Percentiles rank a stretch among this genome's conserved stretches.
phyloP scores from a whole-genome alignment of 1,284 basidiomycete species.

The Irpex sp. region DNA sequence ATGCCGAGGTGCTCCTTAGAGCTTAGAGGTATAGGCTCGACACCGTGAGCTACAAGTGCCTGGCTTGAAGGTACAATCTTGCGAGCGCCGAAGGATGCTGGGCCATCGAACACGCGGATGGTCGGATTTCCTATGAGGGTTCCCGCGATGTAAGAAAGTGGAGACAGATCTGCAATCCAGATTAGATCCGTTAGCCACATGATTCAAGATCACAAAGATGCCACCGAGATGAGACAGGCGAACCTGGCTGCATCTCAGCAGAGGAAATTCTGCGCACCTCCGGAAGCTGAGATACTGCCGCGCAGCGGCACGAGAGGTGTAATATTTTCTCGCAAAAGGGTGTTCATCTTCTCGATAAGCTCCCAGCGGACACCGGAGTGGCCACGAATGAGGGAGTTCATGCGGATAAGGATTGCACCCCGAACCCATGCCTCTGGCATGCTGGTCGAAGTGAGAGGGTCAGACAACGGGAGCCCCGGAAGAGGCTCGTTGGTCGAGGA shows the following conservation, averaged over 20 bases:
- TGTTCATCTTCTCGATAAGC: conserved; percentile 76
- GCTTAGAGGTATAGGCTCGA: conserved; percentile 66
- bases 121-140: conserved; percentile 75
- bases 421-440: conserved; percentile 94
- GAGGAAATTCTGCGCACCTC: conserved; percentile 42
- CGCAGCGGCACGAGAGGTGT: conserved; percentile 84
- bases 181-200: neutral
- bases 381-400: conserved; percentile 85
- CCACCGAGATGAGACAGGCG: neutral
- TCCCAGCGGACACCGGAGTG: conserved; percentile 85
- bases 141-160: conserved; percentile 84
- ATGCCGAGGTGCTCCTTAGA: conserved; percentile 85
- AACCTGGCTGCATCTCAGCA: neutral
- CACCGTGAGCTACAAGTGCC: conserved; percentile 63
- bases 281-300: conserved; percentile 80
- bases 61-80: conserved; percentile 58
- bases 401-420: conserved; percentile 81
- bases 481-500: conserved; percentile 41
- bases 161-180: conserved; percentile 53
- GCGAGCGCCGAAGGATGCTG: conserved; percentile 46
- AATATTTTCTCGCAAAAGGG: conserved; percentile 70
- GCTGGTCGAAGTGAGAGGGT: conserved; percentile 62
- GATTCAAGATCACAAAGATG: neutral
- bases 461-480: conserved; percentile 56
- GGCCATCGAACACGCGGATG: conserved; percentile 71